Evolutionary conservation across 2,329 filamentous ascomycete genomes (phyloP).

Genomic region (Samsoniella hepiali): DNA sequence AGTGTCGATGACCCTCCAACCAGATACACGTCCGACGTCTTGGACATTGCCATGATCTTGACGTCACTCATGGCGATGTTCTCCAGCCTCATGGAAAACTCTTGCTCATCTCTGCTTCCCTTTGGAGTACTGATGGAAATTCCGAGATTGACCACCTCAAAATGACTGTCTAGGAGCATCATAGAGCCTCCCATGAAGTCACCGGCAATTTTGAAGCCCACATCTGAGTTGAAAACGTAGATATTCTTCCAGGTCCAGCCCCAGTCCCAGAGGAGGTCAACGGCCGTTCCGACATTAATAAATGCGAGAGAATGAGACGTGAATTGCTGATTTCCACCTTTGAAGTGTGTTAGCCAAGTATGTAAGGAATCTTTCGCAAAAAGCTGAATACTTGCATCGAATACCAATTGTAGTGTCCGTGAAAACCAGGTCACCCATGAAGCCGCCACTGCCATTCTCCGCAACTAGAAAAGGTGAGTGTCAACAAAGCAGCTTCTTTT

Average conservation of each 20-base stretch:
- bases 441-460: slow-evolving; percentile 37
- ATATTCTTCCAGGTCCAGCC: slow-evolving; percentile 21
- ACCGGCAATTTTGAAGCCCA: slow-evolving; percentile 15
- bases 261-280: slow-evolving; percentile 22
- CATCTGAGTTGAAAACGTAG: slow-evolving; percentile 6
- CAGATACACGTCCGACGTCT: neutral
- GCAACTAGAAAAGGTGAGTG: slow-evolving; percentile 17
- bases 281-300: slow-evolving; percentile 5
- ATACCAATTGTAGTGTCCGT: slow-evolving; percentile 52
- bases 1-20: slow-evolving; percentile 11
- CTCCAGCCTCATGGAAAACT: slow-evolving; percentile 15
- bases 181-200: slow-evolving; percentile 13
- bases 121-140: neutral
- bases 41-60: neutral
- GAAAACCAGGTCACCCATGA: slow-evolving; percentile 59
- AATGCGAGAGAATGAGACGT: slow-evolving; percentile 14
- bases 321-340: slow-evolving; percentile 19
- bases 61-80: neutral
- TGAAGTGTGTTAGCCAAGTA: neutral
- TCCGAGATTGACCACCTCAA: slow-evolving; percentile 6
- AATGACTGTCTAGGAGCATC: slow-evolving; percentile 14
- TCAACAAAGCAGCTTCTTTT: neutral
- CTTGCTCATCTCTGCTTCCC: neutral
- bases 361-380: neutral
- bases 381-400: slow-evolving; percentile 1